Evolutionary conservation across 2,329 filamentous ascomycete genomes (phyloP).

Genomic region (Dryadomyces quercivorus): DNA sequence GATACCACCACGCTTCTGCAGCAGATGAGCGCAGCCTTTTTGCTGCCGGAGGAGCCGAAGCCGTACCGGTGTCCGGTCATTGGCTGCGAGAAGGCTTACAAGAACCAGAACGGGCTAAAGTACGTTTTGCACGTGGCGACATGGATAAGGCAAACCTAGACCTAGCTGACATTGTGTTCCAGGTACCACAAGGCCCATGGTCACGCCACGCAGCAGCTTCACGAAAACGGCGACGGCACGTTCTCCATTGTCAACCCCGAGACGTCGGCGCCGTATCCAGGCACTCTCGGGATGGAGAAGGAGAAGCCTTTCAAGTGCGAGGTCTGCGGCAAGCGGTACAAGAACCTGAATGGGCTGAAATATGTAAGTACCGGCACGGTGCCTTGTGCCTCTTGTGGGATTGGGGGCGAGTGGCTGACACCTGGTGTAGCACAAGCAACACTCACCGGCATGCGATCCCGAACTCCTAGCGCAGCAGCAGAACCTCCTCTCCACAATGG

Average conservation of each 20-base stretch:
- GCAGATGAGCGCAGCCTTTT: constrained; percentile 41
- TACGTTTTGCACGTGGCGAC: constrained; percentile 38
- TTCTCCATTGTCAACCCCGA: constrained; percentile 98
- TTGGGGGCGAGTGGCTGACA: too few relatives aligned
- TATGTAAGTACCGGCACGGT: constrained; percentile 49
- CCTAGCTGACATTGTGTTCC: not conserved
- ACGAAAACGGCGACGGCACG: constrained; percentile 92
- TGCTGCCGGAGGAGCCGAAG: constrained; percentile 82
- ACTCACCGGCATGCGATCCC: constrained; percentile 82
- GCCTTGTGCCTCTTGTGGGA: not conserved
- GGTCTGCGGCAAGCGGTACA: constrained; percentile 94
- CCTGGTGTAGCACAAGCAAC: constrained; percentile 68
- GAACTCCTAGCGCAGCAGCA: constrained; percentile 44
- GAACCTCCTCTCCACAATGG: constrained; percentile 21
- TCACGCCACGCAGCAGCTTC: constrained; percentile 90
- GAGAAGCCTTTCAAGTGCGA: constrained; percentile 98
- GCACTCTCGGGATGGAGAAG: constrained; percentile 98
- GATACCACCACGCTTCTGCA: constrained; percentile 51
- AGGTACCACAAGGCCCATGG: constrained; percentile 71
- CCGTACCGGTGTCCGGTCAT: constrained; percentile 97
- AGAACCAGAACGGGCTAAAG: constrained; percentile 98
- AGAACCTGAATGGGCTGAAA: constrained; percentile 97
- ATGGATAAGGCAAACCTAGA: too few relatives aligned
- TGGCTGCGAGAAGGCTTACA: constrained; percentile 97
- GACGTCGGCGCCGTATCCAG: constrained; percentile 86